Conservation (phyloP, 2,329 filamentous ascomycete genomes). For the Pseudogymnoascus sp. region DNA sequence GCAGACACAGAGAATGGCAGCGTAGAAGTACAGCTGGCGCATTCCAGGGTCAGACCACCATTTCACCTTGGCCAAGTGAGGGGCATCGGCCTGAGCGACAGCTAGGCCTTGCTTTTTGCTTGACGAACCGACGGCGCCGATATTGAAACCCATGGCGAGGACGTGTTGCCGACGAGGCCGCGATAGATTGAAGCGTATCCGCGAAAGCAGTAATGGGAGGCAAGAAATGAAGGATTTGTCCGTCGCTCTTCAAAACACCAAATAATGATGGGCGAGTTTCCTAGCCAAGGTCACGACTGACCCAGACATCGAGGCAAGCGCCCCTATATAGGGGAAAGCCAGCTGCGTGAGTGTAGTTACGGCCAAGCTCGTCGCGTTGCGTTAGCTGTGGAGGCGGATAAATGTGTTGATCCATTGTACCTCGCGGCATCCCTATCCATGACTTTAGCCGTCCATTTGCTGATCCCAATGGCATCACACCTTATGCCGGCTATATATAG, state of each 20-base stretch:
- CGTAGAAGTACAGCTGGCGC: constrained; percentile 45
- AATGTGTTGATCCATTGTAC: not conserved
- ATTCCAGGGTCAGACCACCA: constrained; percentile 51
- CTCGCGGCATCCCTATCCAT: not conserved
- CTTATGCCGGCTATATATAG: not conserved
- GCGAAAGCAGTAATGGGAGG: not conserved
- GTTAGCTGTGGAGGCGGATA: not conserved
- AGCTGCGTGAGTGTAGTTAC: not conserved
- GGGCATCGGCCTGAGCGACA: constrained; percentile 36
- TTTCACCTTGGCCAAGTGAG: constrained; percentile 44
- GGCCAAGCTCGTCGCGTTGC: not conserved
- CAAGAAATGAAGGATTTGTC: not conserved
- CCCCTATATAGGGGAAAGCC: not conserved
- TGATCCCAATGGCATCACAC: not conserved
- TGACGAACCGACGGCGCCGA: constrained; percentile 2
- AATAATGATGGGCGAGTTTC: not conserved
- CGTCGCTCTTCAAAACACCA: not conserved
- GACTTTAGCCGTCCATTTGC: not conserved
- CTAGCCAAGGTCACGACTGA: not conserved
- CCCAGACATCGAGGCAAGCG: not conserved
- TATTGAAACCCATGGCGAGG: not conserved
- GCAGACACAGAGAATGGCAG: constrained; percentile 47
- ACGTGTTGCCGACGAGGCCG: not conserved
- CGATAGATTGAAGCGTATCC: not conserved
- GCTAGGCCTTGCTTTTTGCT: constrained; percentile 28